Percentiles rank a stretch among this genome's conserved stretches.
Evolutionary conservation across 2,329 filamentous ascomycete genomes (phyloP).

Genomic region (Trichophyton mentagrophytes): DNA sequence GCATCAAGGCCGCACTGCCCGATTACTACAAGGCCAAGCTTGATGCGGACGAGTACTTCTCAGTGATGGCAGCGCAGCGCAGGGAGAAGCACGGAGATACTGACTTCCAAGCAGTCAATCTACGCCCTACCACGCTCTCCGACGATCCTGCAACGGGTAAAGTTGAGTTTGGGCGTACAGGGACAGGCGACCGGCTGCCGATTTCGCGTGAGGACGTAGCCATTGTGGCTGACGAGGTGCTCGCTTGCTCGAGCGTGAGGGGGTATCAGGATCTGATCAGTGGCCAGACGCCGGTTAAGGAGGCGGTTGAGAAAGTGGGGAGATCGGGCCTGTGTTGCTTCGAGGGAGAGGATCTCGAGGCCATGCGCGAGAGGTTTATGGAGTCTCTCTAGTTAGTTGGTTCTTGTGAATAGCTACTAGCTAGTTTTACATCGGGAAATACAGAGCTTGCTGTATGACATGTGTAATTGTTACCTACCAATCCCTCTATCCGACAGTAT

Average conservation of each 20-base stretch:
- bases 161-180: slow-evolving; percentile 36
- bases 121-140: slow-evolving; percentile 39
- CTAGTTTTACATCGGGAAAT: not conserved
- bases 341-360: slow-evolving; percentile 40
- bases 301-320: slow-evolving; percentile 36
- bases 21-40: slow-evolving; percentile 43
- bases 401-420: too few species aligned
- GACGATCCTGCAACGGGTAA: slow-evolving; percentile 37
- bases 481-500: too few species aligned
- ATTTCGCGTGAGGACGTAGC: slow-evolving; percentile 41
- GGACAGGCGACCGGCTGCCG: slow-evolving; percentile 28
- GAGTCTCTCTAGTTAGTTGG: not conserved
- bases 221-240: slow-evolving; percentile 36
- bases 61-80: slow-evolving; percentile 30
- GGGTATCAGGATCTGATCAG: slow-evolving; percentile 45
- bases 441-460: too few species aligned
- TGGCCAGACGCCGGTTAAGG: slow-evolving; percentile 36
- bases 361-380: slow-evolving; percentile 20
- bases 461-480: too few species aligned
- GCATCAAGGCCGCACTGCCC: slow-evolving; percentile 38
- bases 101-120: slow-evolving; percentile 38
- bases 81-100: slow-evolving; percentile 14
- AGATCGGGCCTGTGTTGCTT: slow-evolving; percentile 35
- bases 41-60: slow-evolving; percentile 44
- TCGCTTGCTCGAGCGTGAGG: slow-evolving; percentile 37